A percentile compares a stretch with the other conserved stretches of the same genome.
Conservation (phyloP, 306 rosid genomes). For the Mimosa bimucronata region DNA sequence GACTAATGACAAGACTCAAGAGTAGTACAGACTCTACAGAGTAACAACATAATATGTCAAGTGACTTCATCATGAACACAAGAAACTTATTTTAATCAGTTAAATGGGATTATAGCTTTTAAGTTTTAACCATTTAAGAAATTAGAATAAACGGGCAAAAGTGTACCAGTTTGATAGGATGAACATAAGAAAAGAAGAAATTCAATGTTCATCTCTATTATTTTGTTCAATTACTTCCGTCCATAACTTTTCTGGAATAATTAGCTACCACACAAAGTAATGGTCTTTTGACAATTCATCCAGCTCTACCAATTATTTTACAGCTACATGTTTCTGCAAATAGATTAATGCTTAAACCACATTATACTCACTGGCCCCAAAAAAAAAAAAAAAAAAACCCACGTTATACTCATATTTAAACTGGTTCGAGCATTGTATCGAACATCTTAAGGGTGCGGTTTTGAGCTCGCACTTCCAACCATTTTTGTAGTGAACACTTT, state of each 20-base stretch:
- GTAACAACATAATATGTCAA: background rate
- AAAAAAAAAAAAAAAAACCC: too few relatives aligned
- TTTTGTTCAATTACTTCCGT: background rate
- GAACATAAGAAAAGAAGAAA: background rate
- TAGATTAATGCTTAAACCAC: background rate
- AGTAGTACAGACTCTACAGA: background rate
- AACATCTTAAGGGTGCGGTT: constrained; percentile 3
- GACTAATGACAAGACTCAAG: background rate
- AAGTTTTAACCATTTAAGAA: too few relatives aligned
- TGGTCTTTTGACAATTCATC: background rate
- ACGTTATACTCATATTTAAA: background rate
- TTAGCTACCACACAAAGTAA: background rate
- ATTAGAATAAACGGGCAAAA: too few relatives aligned
- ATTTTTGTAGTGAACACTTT: background rate
- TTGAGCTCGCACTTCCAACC: background rate
- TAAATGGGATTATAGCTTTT: background rate
- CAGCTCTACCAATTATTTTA: background rate
- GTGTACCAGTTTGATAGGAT: background rate
- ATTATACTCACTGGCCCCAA: too few relatives aligned
- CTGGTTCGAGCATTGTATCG: constrained; percentile 3
- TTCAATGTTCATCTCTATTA: background rate
- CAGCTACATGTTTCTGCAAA: background rate
- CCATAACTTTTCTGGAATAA: background rate
- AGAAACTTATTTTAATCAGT: background rate
- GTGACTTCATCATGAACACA: background rate